Base-by-base conservation (phyloP, 1,284 basidiomycete genomes). In the Cutaneotrichosporon cutaneum region DNA sequence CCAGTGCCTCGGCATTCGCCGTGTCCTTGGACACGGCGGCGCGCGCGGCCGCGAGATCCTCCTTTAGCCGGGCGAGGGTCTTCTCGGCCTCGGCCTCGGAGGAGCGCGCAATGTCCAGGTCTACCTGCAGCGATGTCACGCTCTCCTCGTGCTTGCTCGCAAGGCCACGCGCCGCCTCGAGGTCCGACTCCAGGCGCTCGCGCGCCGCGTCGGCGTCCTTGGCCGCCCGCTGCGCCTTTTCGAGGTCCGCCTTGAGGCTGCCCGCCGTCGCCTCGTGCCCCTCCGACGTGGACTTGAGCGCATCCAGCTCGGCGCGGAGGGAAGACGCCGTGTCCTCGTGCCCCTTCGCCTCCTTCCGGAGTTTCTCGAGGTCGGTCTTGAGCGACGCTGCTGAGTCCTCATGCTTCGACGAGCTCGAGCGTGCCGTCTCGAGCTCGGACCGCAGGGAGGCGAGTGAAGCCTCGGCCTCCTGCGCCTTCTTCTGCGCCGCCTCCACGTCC, bases 371-470 rank as follows among this genome's bases (percentile, higher is more conserved):
- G 11, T 63, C 61, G 22, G 56, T 9, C 7, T 32, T 21, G 26
- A 66, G 58, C 5, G 39, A 18, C 21, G 51, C 24, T 4, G 56
- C n/a, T 4, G 54, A 36, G 33, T 50, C 54, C 36, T 65, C 63
- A 36, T 51, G 36, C 2, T 33, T 33, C 4, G 48, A 50, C 3
- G 60, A 32, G n/a, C 58, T 33, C 32, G 60, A 44, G 5, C 35
- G 48, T 9, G 56, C 62, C 18, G 53, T 54, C 10, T 57, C 62
- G n/a, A 61, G 59, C 21, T 61, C 59, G 21, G 57, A 21, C 18
- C 55, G 53, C 21, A 59, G 53, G 7, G 59, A 53, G 4, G 47
- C 27, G 3, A 52, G 39, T 14, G 56, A 54, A 9, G 36, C 21
- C 8, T 51, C 60, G 9, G 51, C 44, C 16, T 42, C 48, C 11